These are phyloP conservation scores for Podospora bellae-mahoneyi DNA, from an alignment of 495 filamentous ascomycete genomes.

Conservation along the genomic window DNA sequence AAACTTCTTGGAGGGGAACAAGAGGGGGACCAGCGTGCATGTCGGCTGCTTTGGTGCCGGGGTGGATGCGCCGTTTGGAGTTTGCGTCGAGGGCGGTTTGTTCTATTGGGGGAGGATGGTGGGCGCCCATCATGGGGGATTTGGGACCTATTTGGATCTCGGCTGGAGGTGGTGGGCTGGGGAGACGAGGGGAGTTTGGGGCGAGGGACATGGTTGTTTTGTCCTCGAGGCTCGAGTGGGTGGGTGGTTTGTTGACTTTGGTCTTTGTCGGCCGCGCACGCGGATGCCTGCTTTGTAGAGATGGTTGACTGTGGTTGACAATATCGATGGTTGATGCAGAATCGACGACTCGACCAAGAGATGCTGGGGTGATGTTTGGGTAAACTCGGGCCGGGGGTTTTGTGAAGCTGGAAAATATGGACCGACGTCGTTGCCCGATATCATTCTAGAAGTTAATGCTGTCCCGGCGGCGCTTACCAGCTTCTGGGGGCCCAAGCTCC, in stretches of 20 bases:
- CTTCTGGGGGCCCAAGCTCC: constrained; percentile 1
- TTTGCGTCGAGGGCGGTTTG: constrained; percentile 52
- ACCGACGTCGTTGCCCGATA: background rate
- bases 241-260: background rate
- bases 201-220: constrained; percentile 54
- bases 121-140: constrained; percentile 65
- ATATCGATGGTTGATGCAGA: too few relatives aligned
- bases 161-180: constrained; percentile 82
- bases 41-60: constrained; percentile 82
- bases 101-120: constrained; percentile 56
- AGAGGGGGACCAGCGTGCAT: constrained; percentile 90
- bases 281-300: background rate
- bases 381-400: background rate
- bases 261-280: background rate
- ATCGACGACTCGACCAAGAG: too few relatives aligned
- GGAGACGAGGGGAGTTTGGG: constrained; percentile 79
- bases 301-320: background rate
- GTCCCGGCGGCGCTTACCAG: background rate
- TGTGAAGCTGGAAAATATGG: background rate
- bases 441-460: background rate
- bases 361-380: too few relatives aligned
- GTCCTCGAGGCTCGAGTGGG: background rate
- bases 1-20: constrained; percentile 76
- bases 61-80: constrained; percentile 77
- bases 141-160: constrained; percentile 87